Conservation (phyloP, 495 filamentous ascomycete species). For the Glonium stellatum region DNA sequence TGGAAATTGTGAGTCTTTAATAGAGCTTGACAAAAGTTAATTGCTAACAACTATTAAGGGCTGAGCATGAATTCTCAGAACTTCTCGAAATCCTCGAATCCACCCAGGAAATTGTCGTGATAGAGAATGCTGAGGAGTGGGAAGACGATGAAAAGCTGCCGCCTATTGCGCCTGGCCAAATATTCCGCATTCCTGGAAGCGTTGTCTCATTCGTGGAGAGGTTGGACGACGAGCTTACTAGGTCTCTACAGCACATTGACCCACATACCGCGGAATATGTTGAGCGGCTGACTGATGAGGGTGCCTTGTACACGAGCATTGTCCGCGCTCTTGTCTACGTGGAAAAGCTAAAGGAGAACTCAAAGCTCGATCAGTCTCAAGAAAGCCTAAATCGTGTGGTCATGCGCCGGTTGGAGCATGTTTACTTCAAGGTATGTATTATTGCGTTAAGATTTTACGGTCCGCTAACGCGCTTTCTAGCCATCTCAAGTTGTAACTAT, state of each 20-base stretch:
- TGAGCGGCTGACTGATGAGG: slow-evolving; percentile 85
- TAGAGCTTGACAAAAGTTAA: neutral
- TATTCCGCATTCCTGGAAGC: slow-evolving; percentile 83
- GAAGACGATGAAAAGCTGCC: slow-evolving; percentile 96
- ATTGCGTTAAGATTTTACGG: neutral
- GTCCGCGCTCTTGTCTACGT: slow-evolving; percentile 80
- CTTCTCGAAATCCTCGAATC: slow-evolving; percentile 74
- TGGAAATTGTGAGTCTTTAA: slow-evolving; percentile 64
- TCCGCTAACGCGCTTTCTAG: slow-evolving; percentile 34
- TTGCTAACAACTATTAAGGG: slow-evolving; percentile 36
- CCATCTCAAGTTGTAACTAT: slow-evolving; percentile 87
- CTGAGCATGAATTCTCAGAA: slow-evolving; percentile 72
- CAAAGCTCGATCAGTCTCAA: slow-evolving; percentile 65
- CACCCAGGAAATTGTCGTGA: slow-evolving; percentile 69
- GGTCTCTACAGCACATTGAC: slow-evolving; percentile 92
- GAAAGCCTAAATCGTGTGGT: slow-evolving; percentile 84
- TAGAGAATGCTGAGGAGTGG: slow-evolving; percentile 94
- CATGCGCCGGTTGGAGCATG: slow-evolving; percentile 88
- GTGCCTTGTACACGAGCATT: slow-evolving; percentile 84
- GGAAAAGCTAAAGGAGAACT: slow-evolving; percentile 65
- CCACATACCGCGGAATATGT: slow-evolving; percentile 99
- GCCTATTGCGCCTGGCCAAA: slow-evolving; percentile 59
- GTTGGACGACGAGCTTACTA: slow-evolving; percentile 93
- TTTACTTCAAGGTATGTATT: slow-evolving; percentile 84
- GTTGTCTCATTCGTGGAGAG: slow-evolving; percentile 91